Conservation (phyloP, 2,329 filamentous ascomycete species). For the Botrytis porri region DNA sequence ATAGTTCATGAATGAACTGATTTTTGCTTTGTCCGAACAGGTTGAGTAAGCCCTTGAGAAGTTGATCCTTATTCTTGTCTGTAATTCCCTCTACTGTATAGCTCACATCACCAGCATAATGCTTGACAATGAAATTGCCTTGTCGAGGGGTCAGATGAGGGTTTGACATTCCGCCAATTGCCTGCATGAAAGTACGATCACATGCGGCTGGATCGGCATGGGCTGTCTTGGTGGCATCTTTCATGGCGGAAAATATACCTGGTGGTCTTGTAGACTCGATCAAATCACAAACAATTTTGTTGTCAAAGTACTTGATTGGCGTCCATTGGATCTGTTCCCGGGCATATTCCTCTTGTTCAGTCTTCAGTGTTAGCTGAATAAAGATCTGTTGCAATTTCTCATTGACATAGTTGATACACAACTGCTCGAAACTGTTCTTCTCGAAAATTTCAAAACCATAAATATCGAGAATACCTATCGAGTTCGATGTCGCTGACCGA, state of each 20-base stretch:
- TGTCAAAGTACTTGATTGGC: conserved; percentile 98
- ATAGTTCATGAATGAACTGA: conserved; percentile 79
- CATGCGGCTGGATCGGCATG: conserved; percentile 93
- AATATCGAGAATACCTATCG: conserved; percentile 96
- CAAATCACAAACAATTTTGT: conserved; percentile 96
- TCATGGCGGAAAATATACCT: conserved; percentile 91
- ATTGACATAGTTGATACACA: conserved; percentile 99
- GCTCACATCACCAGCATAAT: conserved; percentile 94
- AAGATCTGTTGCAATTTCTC: conserved; percentile 99
- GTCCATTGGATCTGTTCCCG: conserved; percentile 98
- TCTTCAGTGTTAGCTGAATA: conserved; percentile 93
- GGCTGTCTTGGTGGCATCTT: conserved; percentile 97
- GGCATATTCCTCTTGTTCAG: conserved; percentile 96
- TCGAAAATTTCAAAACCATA: conserved; percentile 99
- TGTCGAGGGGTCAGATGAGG: conserved; percentile 88
- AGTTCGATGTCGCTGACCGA: conserved; percentile 70
- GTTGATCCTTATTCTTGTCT: conserved; percentile 98
- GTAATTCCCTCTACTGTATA: conserved; percentile 97
- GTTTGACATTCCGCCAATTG: conserved; percentile 86
- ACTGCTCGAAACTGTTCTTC: conserved; percentile 97
- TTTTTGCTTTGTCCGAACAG: conserved; percentile 83
- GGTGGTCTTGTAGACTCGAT: conserved; percentile 90
- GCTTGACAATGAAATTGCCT: conserved; percentile 97
- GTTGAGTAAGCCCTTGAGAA: conserved; percentile 89
- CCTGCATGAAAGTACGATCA: conserved; percentile 92